A percentile compares a stretch with the other conserved stretches of the same genome.
Conservation (phyloP, 106 monocot genomes). For the Ottelia alismoides region DNA sequence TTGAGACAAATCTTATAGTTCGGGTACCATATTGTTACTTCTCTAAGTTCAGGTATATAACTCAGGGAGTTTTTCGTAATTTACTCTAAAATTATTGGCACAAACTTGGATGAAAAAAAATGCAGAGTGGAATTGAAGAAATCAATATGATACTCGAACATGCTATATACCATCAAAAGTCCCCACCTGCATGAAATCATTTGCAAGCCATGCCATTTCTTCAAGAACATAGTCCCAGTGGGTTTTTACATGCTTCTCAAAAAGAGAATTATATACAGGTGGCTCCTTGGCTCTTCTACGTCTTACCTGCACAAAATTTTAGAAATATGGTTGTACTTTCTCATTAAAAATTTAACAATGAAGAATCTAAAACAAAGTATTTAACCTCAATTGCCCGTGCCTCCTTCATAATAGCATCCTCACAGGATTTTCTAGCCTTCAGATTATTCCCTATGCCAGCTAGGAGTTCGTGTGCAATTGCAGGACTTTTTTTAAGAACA, state of each 20-base stretch:
- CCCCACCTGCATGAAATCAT: slow-evolving; percentile 98
- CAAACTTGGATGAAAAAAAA: too few species aligned
- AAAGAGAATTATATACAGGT: slow-evolving; percentile 27
- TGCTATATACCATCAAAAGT: too few species aligned
- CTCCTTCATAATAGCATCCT: slow-evolving; percentile 75
- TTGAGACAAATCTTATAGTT: too few species aligned
- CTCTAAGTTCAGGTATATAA: too few species aligned
- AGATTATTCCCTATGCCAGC: slow-evolving; percentile 12
- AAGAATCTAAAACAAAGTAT: neutral
- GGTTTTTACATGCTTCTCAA: slow-evolving; percentile 40
- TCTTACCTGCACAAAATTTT: slow-evolving; percentile 45
- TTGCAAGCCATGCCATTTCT: slow-evolving; percentile 99
- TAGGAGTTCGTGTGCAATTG: slow-evolving; percentile 21
- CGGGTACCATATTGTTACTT: too few species aligned
- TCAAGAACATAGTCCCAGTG: slow-evolving; percentile 99
- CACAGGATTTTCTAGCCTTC: slow-evolving; percentile 41
- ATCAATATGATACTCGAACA: too few species aligned
- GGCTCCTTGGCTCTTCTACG: slow-evolving; percentile 39
- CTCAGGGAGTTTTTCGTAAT: too few species aligned
- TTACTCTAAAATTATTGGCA: too few species aligned
- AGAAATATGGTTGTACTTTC: neutral
- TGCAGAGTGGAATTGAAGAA: too few species aligned
- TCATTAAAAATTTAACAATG: neutral
- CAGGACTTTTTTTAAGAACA: slow-evolving; percentile 5
- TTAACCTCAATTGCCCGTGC: slow-evolving; percentile 74